Conservation (phyloP, 306 rosid species). For the Trifolium dubium region DNA sequence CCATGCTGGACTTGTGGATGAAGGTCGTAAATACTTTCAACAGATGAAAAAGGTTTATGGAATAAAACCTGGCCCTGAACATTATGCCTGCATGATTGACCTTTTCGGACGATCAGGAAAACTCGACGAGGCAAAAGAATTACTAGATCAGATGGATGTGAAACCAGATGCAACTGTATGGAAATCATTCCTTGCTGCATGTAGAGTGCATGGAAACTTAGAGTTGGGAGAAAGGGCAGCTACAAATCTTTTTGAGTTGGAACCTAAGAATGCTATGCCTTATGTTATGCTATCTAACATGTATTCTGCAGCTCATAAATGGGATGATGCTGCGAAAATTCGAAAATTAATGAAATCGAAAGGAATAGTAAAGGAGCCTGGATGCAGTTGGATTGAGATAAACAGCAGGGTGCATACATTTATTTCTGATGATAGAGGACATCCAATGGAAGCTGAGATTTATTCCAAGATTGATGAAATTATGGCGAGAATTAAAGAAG, state of each 20-base stretch:
- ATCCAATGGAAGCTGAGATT: constrained; percentile 66
- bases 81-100: constrained; percentile 92
- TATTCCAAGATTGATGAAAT: constrained; percentile 71
- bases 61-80: constrained; percentile 79
- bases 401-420: constrained; percentile 69
- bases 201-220: constrained; percentile 77
- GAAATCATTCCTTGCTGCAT: constrained; percentile 92
- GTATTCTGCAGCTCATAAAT: constrained; percentile 72
- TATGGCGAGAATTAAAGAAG: constrained; percentile 67
- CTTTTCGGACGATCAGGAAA: constrained; percentile 83
- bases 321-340: constrained; percentile 73
- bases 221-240: constrained; percentile 86
- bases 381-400: constrained; percentile 83
- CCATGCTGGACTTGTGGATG: constrained; percentile 82
- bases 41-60: constrained; percentile 72
- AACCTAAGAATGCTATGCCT: constrained; percentile 70
- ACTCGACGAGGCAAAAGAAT: constrained; percentile 64
- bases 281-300: constrained; percentile 80
- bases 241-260: constrained; percentile 64
- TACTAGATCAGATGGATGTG: constrained; percentile 67
- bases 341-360: constrained; percentile 76
- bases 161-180: constrained; percentile 86
- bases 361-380: constrained; percentile 87
- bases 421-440: constrained; percentile 84
- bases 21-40: constrained; percentile 62